Percentiles rank a stretch among this genome's conserved stretches.
Conservation (phyloP, 2,329 filamentous ascomycete genomes). For the Akanthomyces uredinophilus region DNA sequence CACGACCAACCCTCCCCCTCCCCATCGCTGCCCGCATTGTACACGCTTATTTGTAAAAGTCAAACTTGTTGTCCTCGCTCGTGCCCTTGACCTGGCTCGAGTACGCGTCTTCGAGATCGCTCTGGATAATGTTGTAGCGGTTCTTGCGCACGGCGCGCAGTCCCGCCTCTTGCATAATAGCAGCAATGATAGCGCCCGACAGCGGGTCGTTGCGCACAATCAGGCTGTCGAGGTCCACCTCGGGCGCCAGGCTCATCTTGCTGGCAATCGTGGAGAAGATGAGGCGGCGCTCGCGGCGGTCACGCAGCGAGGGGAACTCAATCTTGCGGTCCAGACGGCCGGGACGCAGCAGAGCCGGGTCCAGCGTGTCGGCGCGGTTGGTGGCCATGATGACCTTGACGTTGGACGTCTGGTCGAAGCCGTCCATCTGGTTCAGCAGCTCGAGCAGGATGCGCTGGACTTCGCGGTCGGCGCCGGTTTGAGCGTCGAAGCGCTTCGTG, state of each 20-base stretch:
- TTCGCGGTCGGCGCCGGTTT: slow-evolving; percentile 95
- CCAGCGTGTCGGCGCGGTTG: slow-evolving; percentile 94
- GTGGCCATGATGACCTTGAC: slow-evolving; percentile 99
- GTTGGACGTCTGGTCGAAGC: slow-evolving; percentile 97
- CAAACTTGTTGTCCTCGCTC: slow-evolving; percentile 67
- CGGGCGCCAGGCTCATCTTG: slow-evolving; percentile 95
- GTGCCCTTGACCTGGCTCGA: slow-evolving; percentile 89
- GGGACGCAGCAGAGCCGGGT: slow-evolving; percentile 88
- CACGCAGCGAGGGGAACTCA: slow-evolving; percentile 92
- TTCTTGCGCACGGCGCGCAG: slow-evolving; percentile 94
- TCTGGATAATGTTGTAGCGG: slow-evolving; percentile 98
- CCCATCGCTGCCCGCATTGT: not conserved
- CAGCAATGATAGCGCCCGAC: slow-evolving; percentile 91
- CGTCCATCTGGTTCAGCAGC: slow-evolving; percentile 98
- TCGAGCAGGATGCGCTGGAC: slow-evolving; percentile 98
- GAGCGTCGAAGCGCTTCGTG: slow-evolving; percentile 97
- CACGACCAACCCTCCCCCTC: not conserved
- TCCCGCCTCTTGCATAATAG: slow-evolving; percentile 98
- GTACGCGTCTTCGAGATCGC: slow-evolving; percentile 94
- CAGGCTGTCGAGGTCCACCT: slow-evolving; percentile 92
- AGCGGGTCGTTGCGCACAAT: slow-evolving; percentile 96
- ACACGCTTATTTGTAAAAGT: slow-evolving; percentile 74
- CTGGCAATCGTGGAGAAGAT: slow-evolving; percentile 96
- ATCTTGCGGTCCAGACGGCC: slow-evolving; percentile 97
- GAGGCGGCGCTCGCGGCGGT: slow-evolving; percentile 87